Conservation (phyloP, 2,329 filamentous ascomycete genomes). For the Aspergillus fijiensis region DNA sequence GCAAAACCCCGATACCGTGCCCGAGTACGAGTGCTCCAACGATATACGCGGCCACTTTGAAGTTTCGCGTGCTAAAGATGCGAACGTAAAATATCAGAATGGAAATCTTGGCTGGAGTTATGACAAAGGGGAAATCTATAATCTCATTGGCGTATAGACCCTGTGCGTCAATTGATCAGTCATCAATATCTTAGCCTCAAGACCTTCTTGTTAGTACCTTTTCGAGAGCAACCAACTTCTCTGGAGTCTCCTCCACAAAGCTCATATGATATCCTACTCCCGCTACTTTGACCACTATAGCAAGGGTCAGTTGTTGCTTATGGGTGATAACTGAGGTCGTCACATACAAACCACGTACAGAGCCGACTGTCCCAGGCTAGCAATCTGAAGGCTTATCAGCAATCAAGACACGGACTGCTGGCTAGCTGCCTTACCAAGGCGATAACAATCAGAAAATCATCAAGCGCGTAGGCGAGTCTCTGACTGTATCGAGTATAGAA, state of each 20-base stretch:
- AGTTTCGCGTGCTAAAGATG: conserved; percentile 21
- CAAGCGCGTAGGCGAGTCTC: conserved; percentile 15
- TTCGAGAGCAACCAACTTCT: conserved; percentile 14
- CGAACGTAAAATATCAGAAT: conserved; percentile 27
- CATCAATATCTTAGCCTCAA: neutral
- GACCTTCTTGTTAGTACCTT: conserved; percentile 14
- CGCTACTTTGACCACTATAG: conserved; percentile 16
- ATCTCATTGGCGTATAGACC: conserved; percentile 20
- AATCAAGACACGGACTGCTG: neutral
- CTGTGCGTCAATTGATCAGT: conserved; percentile 3
- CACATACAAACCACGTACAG: conserved; percentile 24
- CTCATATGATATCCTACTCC: conserved; percentile 20
- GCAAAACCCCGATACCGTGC: conserved; percentile 21
- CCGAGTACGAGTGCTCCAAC: conserved; percentile 21
- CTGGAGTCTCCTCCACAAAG: conserved; percentile 9
- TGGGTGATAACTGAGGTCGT: too few relatives aligned
- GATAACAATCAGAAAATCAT: conserved; percentile 26
- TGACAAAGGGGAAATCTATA: conserved; percentile 24
- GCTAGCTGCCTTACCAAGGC: conserved; percentile 20
- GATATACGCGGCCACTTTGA: conserved; percentile 18
- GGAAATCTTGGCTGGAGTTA: conserved; percentile 27
- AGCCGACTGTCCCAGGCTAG: conserved; percentile 17
- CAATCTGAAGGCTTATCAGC: conserved; percentile 11
- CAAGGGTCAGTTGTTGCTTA: neutral
- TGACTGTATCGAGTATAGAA: conserved; percentile 26